phyloP scores from a whole-genome alignment of 306 rosid genomes.

The Rosa rugosa region DNA sequence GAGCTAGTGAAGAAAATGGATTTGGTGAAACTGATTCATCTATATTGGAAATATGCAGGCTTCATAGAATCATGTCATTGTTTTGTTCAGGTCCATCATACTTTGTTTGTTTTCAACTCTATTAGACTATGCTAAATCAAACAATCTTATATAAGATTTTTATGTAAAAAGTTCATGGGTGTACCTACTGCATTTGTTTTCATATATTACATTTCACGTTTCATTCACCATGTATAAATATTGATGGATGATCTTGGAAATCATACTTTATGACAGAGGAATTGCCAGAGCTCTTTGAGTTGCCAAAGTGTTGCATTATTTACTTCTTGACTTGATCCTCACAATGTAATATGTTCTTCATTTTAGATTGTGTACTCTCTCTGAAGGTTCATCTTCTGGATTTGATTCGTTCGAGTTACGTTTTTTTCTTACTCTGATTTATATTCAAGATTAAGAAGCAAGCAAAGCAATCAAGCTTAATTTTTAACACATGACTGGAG shows the following conservation, averaged over 20 bases:
- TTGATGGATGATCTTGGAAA: background rate
- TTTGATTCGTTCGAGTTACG: background rate
- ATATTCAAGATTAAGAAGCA: background rate
- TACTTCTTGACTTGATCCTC: background rate
- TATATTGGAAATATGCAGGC: conserved; percentile 6
- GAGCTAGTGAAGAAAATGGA: conserved; percentile 29
- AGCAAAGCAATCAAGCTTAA: background rate
- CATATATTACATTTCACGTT: background rate
- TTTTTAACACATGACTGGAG: background rate
- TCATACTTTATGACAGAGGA: background rate
- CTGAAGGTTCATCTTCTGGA: background rate
- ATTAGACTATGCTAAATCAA: conserved; percentile 13
- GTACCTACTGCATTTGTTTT: conserved; percentile 4
- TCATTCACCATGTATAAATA: conserved; percentile 16
- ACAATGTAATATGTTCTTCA: background rate
- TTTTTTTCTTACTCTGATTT: background rate
- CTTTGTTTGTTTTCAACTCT: conserved; percentile 5
- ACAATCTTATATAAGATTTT: conserved; percentile 16
- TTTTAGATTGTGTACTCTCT: background rate
- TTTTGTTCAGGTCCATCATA: conserved; percentile 21
- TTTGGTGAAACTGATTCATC: conserved; percentile 22
- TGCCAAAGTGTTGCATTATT: background rate
- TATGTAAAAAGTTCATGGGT: conserved; percentile 15
- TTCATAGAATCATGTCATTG: conserved; percentile 3
- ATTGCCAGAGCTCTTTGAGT: background rate